A percentile compares a stretch with the other conserved stretches of the same genome.
These are phyloP conservation scores for Exobasidium cylindrosporum DNA, from an alignment of 1,284 basidiomycete genomes.

Conservation along the genomic window DNA sequence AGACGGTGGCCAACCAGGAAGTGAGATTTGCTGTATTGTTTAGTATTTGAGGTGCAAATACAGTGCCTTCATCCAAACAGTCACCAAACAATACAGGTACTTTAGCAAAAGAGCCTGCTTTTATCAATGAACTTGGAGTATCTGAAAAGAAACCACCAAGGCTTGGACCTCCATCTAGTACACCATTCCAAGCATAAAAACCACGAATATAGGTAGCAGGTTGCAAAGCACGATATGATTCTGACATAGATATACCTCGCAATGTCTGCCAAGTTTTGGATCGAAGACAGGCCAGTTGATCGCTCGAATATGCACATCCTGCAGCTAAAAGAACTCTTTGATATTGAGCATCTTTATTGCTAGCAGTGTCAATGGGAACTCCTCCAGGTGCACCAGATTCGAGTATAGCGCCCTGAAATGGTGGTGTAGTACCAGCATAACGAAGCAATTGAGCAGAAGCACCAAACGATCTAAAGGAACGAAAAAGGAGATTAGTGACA, in stretches of 20 bases:
- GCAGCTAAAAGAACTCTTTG: constrained; percentile 26
- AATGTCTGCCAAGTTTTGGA: background rate
- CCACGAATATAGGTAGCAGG: constrained; percentile 9
- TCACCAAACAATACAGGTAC: constrained; percentile 18
- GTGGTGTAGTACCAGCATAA: constrained; percentile 3
- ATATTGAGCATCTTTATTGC: constrained; percentile 26
- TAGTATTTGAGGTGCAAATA: constrained; percentile 18
- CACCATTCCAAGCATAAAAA: constrained; percentile 18
- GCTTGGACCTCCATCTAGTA: constrained; percentile 15
- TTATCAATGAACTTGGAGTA: constrained; percentile 7
- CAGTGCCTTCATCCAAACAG: constrained; percentile 20
- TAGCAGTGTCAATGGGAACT: constrained; percentile 6
- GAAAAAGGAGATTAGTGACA: no score
- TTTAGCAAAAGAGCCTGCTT: constrained; percentile 12
- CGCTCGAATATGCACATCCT: constrained; percentile 2
- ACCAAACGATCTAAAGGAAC: constrained; percentile 15
- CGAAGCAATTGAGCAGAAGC: constrained; percentile 12
- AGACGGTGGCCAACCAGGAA: constrained; percentile 16
- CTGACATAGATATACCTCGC: background rate
- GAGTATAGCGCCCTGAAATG: constrained; percentile 17
- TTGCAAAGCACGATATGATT: background rate
- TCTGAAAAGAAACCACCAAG: constrained; percentile 18
- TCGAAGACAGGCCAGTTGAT: constrained; percentile 12
- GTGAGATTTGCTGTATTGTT: background rate
- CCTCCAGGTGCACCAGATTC: constrained; percentile 17